Evolutionary conservation across 2,329 filamentous ascomycete genomes (phyloP), one percentile per base, ranked within the genome.

Genomic region (Boeremia exigua): DNA sequence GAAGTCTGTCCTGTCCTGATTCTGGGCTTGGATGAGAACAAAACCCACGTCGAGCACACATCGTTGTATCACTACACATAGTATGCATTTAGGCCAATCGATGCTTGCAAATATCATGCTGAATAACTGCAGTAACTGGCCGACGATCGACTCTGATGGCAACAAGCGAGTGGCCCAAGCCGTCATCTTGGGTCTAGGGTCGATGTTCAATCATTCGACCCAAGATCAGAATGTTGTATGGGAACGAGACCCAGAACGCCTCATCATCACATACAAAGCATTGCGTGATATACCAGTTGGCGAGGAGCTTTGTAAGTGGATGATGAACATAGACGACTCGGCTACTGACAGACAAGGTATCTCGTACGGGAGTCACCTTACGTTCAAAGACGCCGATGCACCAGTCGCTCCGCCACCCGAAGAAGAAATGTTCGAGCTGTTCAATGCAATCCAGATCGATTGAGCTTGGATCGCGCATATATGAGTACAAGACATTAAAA

Each of bases 121-220:
- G 15, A 52, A n/a, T 39, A 12, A 39, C 3, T 12, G 9, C 30
- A 78, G 76, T 60, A 81, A 82, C 61, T 82, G 80, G 80, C 78
- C 77, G 11, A 54, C 59, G 15, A 52, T 49, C 12, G 62, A 67
- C 47, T 25, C 46, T 43, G 54, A 60, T 43, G 67, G 63, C n/a
- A 68, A 67, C 12, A 67, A 62, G 9, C 67, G 67, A 25, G 77
- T 69, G 30, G 78, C 79, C 0, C 82, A 85, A 71, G 83, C 82
- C 9, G 71, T 86, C 2, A 76, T 85, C 28, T 75, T 85, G 33
- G 83, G 83, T 2, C 72, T 86, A 0, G 84, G 84, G 14, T 81
- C 77, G 50, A 83, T 86, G 81, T 85, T 86, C 74, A 86, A 86
- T 56, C 83, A 86, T 60, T 83, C 81, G 3, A 72, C 69, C 0